These are phyloP conservation scores for Canna indica DNA, from an alignment of 176 grass and related monocot genomes.

Conservation along the genomic window DNA sequence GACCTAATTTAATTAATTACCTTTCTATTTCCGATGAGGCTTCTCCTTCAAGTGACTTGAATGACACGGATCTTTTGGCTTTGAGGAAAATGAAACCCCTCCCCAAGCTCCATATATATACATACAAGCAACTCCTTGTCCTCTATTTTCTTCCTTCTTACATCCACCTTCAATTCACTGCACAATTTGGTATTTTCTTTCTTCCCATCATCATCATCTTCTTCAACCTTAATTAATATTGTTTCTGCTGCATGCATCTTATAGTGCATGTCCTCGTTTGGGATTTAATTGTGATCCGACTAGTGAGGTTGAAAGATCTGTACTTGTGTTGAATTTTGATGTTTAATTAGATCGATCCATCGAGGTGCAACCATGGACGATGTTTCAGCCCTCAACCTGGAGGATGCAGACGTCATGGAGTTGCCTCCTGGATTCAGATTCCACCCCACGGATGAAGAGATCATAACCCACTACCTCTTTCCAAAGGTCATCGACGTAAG, in stretches of 20 bases:
- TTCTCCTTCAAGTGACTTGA: neutral
- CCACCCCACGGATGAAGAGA: conserved; percentile 6
- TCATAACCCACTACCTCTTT: neutral
- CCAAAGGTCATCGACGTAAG: neutral
- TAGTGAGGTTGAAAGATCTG: no score
- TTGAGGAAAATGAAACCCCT: neutral
- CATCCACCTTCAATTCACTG: neutral
- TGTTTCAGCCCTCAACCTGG: neutral
- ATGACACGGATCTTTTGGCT: neutral
- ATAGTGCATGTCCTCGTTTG: no score
- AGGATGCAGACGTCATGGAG: neutral
- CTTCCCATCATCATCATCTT: neutral
- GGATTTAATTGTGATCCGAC: no score
- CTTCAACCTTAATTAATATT: neutral
- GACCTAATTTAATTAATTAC: no score
- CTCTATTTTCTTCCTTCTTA: neutral
- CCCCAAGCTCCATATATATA: neutral
- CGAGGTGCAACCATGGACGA: neutral
- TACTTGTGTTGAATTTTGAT: no score
- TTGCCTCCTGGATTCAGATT: conserved; percentile 5
- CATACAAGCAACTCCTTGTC: neutral
- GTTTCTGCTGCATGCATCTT: no score
- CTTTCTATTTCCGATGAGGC: neutral
- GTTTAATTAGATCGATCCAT: no score
- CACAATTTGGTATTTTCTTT: neutral